Evolutionary conservation across 108 stramenopile species (phyloP), one percentile per base, ranked within the genome.

Genomic region (Fistulifera pelliculosa): DNA sequence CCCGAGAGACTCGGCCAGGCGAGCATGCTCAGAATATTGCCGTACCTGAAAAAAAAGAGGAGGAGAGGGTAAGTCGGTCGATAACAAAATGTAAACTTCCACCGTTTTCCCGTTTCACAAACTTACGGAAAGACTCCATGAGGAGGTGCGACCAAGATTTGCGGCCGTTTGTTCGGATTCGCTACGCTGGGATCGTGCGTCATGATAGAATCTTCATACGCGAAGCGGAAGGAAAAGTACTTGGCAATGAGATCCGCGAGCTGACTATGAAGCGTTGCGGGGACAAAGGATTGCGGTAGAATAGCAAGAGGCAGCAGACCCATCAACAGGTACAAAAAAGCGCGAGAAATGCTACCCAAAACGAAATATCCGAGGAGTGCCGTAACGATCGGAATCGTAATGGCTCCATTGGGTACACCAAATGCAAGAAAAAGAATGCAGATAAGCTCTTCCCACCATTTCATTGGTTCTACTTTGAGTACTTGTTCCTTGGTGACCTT

Each of bases 151-250:
- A 68, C 67, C 25, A 61, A 38, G 16, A 74, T 74, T 11, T 56
- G 44, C 1, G 67, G 70, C 13, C 68, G 68, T 45, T 53, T 27
- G 21, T 51, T 23, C 19, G 47, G 18, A 5, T 66, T 57, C 1
- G 50, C 39, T 38, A 48, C 58, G 11, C 44, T 8, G 10, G 39
- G 24, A 47, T 45, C 44, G 15, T 59, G 41, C 1, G 42, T 23
- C 27, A 55, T 38, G 12, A 59, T 61, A 0, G 38, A 42, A 13
- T 69, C 50, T 38, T 69, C 68, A 13, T 58, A 28, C 18, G 69
- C 38, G 38, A 75, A 65, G 3, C 64, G 60, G 51, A 60, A 75
- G 27, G 53, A 56, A 49, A 69, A 75, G 28, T 75, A 75, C 45
- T 66, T 61, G 47, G 41, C 16, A n/a, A 66, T 62, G 27, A 53